phyloP scores from a whole-genome alignment of 257 asterid genomes.

The Gentiana straminea region DNA sequence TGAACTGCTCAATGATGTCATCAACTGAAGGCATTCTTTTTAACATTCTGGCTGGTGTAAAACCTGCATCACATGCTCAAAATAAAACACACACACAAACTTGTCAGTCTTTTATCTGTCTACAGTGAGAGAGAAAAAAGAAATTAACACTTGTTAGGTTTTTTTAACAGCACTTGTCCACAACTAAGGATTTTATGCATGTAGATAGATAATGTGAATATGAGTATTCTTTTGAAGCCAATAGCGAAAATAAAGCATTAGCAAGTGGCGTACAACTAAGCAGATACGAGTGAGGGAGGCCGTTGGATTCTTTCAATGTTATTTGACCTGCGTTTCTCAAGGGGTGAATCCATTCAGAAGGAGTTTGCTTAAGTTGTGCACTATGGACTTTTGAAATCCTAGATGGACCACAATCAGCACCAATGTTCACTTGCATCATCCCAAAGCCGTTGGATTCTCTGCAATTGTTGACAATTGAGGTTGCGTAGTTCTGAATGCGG shows the following conservation, averaged over 20 bases:
- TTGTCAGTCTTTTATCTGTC: too few species aligned
- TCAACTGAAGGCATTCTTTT: conserved; percentile 3
- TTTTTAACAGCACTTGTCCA: conserved; percentile 32
- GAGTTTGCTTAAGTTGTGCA: conserved; percentile 23
- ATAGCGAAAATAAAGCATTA: conserved; percentile 21
- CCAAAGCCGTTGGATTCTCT: conserved; percentile 14
- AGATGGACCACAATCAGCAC: conserved; percentile 4
- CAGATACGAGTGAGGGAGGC: conserved; percentile 22
- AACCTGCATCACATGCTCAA: conserved; percentile 1
- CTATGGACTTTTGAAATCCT: conserved; percentile 14
- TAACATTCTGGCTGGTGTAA: not conserved
- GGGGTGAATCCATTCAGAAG: conserved; percentile 23
- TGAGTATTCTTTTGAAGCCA: conserved; percentile 16
- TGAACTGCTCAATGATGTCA: conserved; percentile 1
- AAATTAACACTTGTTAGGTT: conserved; percentile 44
- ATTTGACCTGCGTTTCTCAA: conserved; percentile 34
- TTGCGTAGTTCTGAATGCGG: conserved; percentile 4
- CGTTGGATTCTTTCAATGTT: conserved; percentile 44
- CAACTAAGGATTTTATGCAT: conserved; percentile 47
- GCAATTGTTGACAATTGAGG: conserved; percentile 14
- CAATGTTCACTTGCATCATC: conserved; percentile 17
- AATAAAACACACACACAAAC: too few species aligned
- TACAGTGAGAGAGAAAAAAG: conserved; percentile 7
- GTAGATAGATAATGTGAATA: conserved; percentile 24
- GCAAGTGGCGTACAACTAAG: conserved; percentile 19